Evolutionary conservation across 805 yeast species (phyloP), one percentile per base, ranked within the genome.

Genomic region (Nakazawaea siamensis): DNA sequence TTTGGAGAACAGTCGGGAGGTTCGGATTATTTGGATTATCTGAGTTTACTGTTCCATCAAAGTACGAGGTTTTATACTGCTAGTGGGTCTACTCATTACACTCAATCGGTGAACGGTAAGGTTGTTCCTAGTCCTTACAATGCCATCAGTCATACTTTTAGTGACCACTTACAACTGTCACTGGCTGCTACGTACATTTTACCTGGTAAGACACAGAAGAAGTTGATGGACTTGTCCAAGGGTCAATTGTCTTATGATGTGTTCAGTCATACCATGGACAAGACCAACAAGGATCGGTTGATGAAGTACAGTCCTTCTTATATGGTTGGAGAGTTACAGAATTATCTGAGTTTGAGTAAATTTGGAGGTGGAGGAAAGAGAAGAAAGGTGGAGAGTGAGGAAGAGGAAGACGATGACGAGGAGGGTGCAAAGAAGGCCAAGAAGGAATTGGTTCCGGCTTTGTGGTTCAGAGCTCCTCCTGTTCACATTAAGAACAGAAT

Each of bases 391-490:
- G 42, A 35, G 9, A 34, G 27, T 6, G 43, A 42, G 5, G 55
- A 62, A 37, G 73, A 64, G n/a, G 52, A 40, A 18, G 40, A 31
- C 4, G 43, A 46, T 11, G 54, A 52, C 11, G 49, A 41, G 1
- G 52, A 44, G 9, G 52, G 44, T 11, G 48, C 41, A 3, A 43
- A 43, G 4, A 44, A 41, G 11, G 47, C 44, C 24, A 37, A 35
- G 12, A 32, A 25, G 17, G 45, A 33, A 14, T 28, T 17, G 18
- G 28, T 33, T 11, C 73, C 75, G 24, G 47, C 73, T 12, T 51
- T 81, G 13, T 81, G 87, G 83, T 80, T 73, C 52, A 66, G 79
- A 46, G 73, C 83, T 1, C 80, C 87, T 2, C 82, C 86, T 18
- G 59, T 70, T 9, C 57, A 64, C 20, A 49, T 72, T 14, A 49